Evolutionary conservation across 768 basidiomycete species (phyloP).

Genomic region (Pisolithus marmoratus): DNA sequence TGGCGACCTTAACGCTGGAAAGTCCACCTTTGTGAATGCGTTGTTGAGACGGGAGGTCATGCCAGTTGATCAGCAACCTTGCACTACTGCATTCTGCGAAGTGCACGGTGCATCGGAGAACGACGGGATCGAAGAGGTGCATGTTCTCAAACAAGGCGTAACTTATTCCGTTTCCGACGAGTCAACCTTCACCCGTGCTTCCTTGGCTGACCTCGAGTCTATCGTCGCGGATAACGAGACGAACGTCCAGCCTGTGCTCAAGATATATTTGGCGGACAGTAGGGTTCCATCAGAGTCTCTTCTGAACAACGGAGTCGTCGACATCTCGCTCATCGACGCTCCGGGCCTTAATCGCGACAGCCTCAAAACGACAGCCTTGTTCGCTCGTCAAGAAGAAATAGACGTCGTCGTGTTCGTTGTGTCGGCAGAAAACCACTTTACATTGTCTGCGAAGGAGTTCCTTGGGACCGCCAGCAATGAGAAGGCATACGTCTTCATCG

Average conservation of each 20-base stretch:
- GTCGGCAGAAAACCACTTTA: conserved; percentile 98
- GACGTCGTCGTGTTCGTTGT: conserved; percentile 99
- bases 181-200: conserved; percentile 66
- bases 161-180: conserved; percentile 67
- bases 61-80: conserved; percentile 97
- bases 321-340: conserved; percentile 97
- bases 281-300: conserved; percentile 77
- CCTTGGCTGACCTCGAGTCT: conserved; percentile 67
- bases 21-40: conserved; percentile 97
- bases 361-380: conserved; percentile 89
- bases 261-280: conserved; percentile 83
- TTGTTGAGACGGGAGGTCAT: conserved; percentile 85
- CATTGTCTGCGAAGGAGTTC: conserved; percentile 92
- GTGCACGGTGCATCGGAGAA: conserved; percentile 89
- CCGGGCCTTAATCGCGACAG: conserved; percentile 96
- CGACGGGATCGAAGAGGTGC: conserved; percentile 75
- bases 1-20: conserved; percentile 96
- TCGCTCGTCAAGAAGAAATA: conserved; percentile 95
- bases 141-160: conserved; percentile 65
- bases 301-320: conserved; percentile 91
- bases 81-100: conserved; percentile 95
- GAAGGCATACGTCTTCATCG: conserved; percentile 97
- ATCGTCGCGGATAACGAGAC: conserved; percentile 55
- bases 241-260: conserved; percentile 63
- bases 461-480: conserved; percentile 89